Evolutionary conservation across 1,284 basidiomycete species (phyloP), one percentile per base, ranked within the genome.

Genomic region (Termitomyces sp.): DNA sequence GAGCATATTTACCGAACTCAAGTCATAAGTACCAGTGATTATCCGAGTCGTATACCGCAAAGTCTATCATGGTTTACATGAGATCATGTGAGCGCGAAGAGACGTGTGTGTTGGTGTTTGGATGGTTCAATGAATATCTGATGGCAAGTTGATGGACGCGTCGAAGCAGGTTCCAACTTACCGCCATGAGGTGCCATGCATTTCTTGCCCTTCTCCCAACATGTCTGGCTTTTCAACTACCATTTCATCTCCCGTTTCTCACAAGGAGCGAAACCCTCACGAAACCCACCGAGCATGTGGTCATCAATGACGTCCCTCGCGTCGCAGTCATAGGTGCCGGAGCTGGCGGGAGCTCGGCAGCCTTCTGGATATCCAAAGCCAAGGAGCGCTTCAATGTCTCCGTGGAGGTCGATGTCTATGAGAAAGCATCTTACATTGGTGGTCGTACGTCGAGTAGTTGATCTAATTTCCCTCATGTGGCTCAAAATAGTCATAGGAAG

Each of bases 251-350:
- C 19, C 79, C 82, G 30, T 71, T 80, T 63, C 74, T 73, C 68
- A 67, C 67, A 40, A 48, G 64, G 40, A 65, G 58, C 34, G 54
- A 50, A n/a, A 49, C 61, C 47, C 55, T 60, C 42, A 43, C 64
- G 33, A 61, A 52, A 34, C 64, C 64, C 24, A 42, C 61, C 19
- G 64, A 68, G 31, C 49, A 64, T 15, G 33, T 58, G 13, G 44
- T 52, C 39, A 50, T 52, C 34, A 50, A 62, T 38, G 54, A 57
- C 8, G 67, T 69, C 1, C 73, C 78, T 40, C 70, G 76, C 45
- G 73, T 96, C 58, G 93, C 93, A 6, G 84, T 96, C 64, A 82
- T 96, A 42, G 94, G 94, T 36, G 92, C 93, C 0, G 94, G 94
- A 19, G 90, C 94, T 7, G 90, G 81, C 7, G 94, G 94, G 2